These are phyloP conservation scores for Jackrogersella minutella DNA, from an alignment of 495 filamentous ascomycete species.

Conservation along the genomic window DNA sequence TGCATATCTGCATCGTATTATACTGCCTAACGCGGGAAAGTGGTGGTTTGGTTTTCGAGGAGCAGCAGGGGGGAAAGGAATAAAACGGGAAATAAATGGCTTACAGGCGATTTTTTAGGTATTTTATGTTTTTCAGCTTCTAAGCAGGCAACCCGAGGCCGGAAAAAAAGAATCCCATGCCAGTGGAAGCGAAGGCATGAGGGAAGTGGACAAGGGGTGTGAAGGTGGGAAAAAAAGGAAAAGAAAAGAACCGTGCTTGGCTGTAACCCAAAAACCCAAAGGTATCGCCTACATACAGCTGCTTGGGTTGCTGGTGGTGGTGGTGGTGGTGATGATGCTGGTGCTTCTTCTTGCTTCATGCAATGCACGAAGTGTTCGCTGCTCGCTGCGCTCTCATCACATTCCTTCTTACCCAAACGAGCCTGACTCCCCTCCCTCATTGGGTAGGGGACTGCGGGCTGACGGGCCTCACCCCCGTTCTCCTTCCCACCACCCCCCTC, in stretches of 20 bases:
- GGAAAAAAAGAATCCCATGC: conserved; percentile 6
- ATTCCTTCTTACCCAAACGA: conserved; percentile 40
- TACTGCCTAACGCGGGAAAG: conserved; percentile 24
- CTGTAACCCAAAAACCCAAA: conserved; percentile 21
- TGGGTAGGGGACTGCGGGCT: conserved; percentile 32
- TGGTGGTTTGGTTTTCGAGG: conserved; percentile 1
- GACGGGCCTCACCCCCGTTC: conserved; percentile 24
- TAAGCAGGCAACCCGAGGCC: background rate
- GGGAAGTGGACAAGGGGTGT: background rate
- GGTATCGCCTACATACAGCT: background rate
- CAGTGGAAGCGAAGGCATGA: conserved; percentile 14
- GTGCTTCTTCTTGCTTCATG: conserved; percentile 24
- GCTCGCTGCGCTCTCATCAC: conserved; percentile 28
- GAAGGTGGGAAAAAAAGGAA: background rate
- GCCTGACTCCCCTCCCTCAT: conserved; percentile 23
- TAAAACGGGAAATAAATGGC: conserved; percentile 16
- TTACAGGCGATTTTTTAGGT: background rate
- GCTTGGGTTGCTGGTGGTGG: background rate
- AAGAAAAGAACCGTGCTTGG: conserved; percentile 17
- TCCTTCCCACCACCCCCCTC: background rate
- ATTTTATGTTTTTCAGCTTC: conserved; percentile 13
- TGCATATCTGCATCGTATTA: conserved; percentile 21
- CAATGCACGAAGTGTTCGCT: conserved; percentile 27
- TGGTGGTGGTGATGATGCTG: background rate
- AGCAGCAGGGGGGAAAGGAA: background rate